phyloP scores from a whole-genome alignment of 2,329 filamentous ascomycete species.

The Thielaviopsis ethacetica region DNA sequence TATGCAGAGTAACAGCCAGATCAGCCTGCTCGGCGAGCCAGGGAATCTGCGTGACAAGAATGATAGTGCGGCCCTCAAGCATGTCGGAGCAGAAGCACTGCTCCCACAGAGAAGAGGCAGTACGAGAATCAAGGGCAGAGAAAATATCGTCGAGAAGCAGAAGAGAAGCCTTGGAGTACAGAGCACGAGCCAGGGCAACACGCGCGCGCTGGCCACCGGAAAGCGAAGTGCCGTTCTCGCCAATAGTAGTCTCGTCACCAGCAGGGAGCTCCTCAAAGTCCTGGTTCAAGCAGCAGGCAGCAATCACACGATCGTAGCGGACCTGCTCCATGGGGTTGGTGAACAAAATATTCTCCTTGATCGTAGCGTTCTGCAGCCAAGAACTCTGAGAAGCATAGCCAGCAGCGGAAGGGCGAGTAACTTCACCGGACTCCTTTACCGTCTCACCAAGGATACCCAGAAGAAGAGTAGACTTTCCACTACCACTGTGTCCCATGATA shows the following conservation, averaged over 20 bases:
- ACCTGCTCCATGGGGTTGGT: slow-evolving; percentile 31
- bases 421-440: slow-evolving; percentile 28
- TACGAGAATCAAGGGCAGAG: slow-evolving; percentile 42
- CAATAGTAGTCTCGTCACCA: slow-evolving; percentile 35
- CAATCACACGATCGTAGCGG: slow-evolving; percentile 38
- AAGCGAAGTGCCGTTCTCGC: slow-evolving; percentile 37
- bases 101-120: slow-evolving; percentile 37
- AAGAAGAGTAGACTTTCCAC: slow-evolving; percentile 40
- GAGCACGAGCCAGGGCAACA: slow-evolving; percentile 37
- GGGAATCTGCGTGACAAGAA: slow-evolving; percentile 40
- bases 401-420: slow-evolving; percentile 34
- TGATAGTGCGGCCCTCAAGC: slow-evolving; percentile 34
- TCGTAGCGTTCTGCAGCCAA: slow-evolving; percentile 41
- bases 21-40: slow-evolving; percentile 37
- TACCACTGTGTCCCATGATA: slow-evolving; percentile 36
- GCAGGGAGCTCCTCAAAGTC: slow-evolving; percentile 34
- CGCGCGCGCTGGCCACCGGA: slow-evolving; percentile 41
- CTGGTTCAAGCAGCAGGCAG: slow-evolving; percentile 35
- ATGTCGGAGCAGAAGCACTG: slow-evolving; percentile 40
- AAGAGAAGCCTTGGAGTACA: slow-evolving; percentile 39
- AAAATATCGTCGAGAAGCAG: slow-evolving; percentile 44
- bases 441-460: slow-evolving; percentile 39
- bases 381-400: slow-evolving; percentile 41
- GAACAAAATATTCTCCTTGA: slow-evolving; percentile 39
- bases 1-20: slow-evolving; percentile 28